Percentiles rank a stretch among this genome's conserved stretches.
These are phyloP conservation scores for Dactylorhiza incarnata DNA, from an alignment of 106 monocot genomes.

Conservation along the genomic window DNA sequence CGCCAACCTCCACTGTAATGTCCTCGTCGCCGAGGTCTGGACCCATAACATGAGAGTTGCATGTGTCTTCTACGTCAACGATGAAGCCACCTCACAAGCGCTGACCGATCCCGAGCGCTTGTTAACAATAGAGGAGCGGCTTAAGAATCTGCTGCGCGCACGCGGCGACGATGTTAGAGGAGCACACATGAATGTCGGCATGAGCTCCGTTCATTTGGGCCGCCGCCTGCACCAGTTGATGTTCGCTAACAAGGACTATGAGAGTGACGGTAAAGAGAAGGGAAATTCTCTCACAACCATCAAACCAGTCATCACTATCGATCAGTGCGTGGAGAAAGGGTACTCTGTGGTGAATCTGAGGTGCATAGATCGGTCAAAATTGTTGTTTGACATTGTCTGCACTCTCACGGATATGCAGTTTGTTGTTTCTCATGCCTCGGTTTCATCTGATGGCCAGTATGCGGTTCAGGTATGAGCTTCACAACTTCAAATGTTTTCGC, in stretches of 20 bases:
- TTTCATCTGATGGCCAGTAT: conserved; percentile 63
- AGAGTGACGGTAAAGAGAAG: conserved; percentile 17
- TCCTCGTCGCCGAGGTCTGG: conserved; percentile 85
- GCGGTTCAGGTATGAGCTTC: conserved; percentile 59
- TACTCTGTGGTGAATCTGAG: conserved; percentile 79
- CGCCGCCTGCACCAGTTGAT: conserved; percentile 89
- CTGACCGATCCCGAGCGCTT: conserved; percentile 49
- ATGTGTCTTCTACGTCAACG: conserved; percentile 81
- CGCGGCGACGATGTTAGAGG: conserved; percentile 30
- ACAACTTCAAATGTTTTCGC: not conserved
- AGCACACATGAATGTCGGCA: conserved; percentile 44
- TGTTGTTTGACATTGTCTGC: conserved; percentile 87
- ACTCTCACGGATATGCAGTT: conserved; percentile 92
- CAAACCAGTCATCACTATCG: conserved; percentile 65
- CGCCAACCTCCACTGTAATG: conserved; percentile 53
- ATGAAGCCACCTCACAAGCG: conserved; percentile 36
- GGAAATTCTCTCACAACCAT: conserved; percentile 6
- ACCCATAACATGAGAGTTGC: conserved; percentile 76
- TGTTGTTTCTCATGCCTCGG: conserved; percentile 86
- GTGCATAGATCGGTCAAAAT: conserved; percentile 76
- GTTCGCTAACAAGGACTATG: conserved; percentile 76
- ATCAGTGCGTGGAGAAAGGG: conserved; percentile 74
- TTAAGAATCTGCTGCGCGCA: conserved; percentile 52
- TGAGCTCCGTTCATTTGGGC: conserved; percentile 61
- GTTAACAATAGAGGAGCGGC: conserved; percentile 52